Evolutionary conservation across 2,329 filamentous ascomycete genomes (phyloP), one percentile per base, ranked within the genome.

Genomic region (Aspergillus brasiliensis): DNA sequence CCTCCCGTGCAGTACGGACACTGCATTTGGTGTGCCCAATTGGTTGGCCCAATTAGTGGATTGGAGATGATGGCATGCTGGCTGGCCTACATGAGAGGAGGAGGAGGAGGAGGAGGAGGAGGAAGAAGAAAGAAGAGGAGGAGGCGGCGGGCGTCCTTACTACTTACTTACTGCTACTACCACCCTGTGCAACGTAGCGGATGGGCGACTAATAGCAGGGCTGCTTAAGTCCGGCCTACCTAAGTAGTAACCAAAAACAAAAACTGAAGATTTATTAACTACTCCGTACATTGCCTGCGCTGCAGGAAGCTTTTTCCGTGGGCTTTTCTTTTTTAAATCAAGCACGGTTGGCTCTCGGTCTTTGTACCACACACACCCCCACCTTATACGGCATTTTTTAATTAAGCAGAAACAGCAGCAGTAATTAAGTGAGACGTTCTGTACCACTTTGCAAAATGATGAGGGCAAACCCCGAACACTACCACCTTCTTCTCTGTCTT

Each of bases 241-340:
- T n/a, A n/a, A n/a, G n/a, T n/a, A n/a, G n/a, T n/a, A n/a, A n/a
- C n/a, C n/a, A n/a, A n/a, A n/a, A n/a, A n/a, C n/a, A n/a, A n/a
- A n/a, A n/a, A n/a, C n/a, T n/a, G n/a, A n/a, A n/a, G n/a, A n/a
- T n/a, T n/a, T n/a, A n/a, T n/a, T n/a, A n/a, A n/a, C n/a, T n/a
- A n/a, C n/a, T n/a, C n/a, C n/a, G n/a, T n/a, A n/a, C n/a, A n/a
- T n/a, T n/a, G n/a, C n/a, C n/a, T n/a, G n/a, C n/a, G n/a, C 19
- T 38, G 31, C 49, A 51, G 61, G 61, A 63, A 63, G 55, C 21
- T 31, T 61, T 61, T 63, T 57, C 61, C 61, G 61, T 46, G 8
- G 17, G 21, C 51, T 27, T 34, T n/a, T n/a, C n/a, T n/a, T n/a
- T n/a, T n/a, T 42, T 13, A 21, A 51, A 37, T 57, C 58, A 34